Conservation (phyloP, 2,329 filamentous ascomycete species). For the Zymoseptoria passerinii region DNA sequence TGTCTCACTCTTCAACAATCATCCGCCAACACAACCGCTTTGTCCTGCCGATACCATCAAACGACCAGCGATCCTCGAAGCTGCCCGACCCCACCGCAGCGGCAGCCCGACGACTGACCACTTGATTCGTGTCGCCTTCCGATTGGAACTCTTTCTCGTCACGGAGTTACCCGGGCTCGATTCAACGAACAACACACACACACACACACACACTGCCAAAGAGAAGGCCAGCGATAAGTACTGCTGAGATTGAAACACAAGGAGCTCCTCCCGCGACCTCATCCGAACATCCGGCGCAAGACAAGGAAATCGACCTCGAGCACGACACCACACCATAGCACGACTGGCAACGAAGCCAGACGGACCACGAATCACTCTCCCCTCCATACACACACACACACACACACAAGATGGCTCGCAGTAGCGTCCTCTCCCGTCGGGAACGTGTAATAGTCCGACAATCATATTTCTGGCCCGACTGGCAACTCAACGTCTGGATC, state of each 20-base stretch:
- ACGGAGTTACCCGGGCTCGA: neutral
- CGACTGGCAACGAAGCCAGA: neutral
- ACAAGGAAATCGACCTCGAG: neutral
- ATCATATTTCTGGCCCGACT: conserved; percentile 57
- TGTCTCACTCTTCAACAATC: neutral
- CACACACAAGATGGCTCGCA: conserved; percentile 23
- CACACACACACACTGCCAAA: neutral
- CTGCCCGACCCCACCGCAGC: neutral
- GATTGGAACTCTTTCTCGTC: neutral
- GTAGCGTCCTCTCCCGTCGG: conserved; percentile 23
- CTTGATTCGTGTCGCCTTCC: neutral
- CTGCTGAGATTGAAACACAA: neutral
- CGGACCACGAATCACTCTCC: neutral
- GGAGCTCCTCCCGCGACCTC: neutral
- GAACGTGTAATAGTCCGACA: conserved; percentile 37
- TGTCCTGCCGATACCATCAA: neutral
- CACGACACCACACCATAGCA: neutral
- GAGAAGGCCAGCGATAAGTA: neutral
- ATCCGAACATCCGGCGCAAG: neutral
- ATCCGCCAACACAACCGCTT: no score
- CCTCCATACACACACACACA: neutral
- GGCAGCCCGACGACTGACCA: neutral
- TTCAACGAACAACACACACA: neutral
- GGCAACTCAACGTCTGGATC: conserved; percentile 57
- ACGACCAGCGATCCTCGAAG: neutral